These are phyloP conservation scores for Wickerhamomyces sp. DNA, from an alignment of 1,139 yeast species.

Conservation along the genomic window DNA sequence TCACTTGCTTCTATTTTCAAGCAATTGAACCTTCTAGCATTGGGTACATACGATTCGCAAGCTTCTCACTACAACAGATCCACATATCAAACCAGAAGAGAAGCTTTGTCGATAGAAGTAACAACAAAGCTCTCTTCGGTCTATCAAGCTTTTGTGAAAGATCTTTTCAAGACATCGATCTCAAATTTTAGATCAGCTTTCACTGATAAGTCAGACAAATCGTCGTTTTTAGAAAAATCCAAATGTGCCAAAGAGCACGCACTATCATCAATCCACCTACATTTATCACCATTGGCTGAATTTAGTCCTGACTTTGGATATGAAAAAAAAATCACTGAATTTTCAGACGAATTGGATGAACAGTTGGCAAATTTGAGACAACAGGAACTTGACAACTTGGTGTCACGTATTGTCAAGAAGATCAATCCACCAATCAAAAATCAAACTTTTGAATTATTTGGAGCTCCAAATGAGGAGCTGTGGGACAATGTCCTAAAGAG, in stretches of 20 bases:
- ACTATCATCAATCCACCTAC: conserved; percentile 22
- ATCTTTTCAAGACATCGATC: conserved; percentile 29
- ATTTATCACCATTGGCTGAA: conserved; percentile 19
- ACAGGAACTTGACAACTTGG: conserved; percentile 39
- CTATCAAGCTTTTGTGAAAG: conserved; percentile 37
- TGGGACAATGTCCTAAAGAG: conserved; percentile 58
- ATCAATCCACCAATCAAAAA: conserved; percentile 37
- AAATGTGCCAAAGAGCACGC: conserved; percentile 23
- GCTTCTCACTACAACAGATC: conserved; percentile 69
- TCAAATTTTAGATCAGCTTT: conserved; percentile 20
- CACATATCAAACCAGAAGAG: conserved; percentile 62
- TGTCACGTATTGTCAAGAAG: conserved; percentile 36
- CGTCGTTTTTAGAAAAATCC: conserved; percentile 26
- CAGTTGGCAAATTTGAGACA: conserved; percentile 36
- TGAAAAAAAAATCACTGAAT: conserved; percentile 28
- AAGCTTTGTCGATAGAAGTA: conserved; percentile 41
- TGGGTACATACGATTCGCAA: conserved; percentile 53
- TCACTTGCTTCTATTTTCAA: conserved; percentile 38
- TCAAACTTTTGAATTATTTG: conserved; percentile 34
- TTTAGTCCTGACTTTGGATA: conserved; percentile 24
- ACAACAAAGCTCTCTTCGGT: conserved; percentile 38
- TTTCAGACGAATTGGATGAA: conserved; percentile 22
- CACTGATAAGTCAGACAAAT: conserved; percentile 12
- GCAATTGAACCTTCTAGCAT: conserved; percentile 38
- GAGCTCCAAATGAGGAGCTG: conserved; percentile 40